Conservation (phyloP, 129 eudicot species). For the Dittrichia graveolens region DNA sequence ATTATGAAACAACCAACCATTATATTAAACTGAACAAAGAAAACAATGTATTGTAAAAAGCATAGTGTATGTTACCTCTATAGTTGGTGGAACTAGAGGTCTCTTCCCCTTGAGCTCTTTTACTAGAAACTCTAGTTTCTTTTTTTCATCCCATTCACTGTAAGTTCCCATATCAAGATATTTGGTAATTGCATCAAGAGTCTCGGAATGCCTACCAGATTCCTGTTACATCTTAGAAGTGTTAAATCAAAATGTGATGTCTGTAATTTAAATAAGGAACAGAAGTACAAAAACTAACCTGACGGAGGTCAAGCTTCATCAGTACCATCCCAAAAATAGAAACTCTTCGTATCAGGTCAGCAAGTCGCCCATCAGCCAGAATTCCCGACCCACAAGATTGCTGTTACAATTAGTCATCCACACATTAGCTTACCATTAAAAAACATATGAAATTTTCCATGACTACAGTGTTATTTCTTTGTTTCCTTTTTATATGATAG, state of each 20-base stretch:
- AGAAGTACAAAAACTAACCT: slow-evolving; percentile 48
- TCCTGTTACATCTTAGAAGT: slow-evolving; percentile 49
- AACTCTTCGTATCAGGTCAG: slow-evolving; percentile 91
- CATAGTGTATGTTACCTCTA: slow-evolving; percentile 51
- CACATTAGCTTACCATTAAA: slow-evolving; percentile 19
- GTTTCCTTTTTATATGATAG: neutral
- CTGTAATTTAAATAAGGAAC: slow-evolving; percentile 7
- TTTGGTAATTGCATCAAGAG: slow-evolving; percentile 86
- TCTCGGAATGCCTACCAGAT: slow-evolving; percentile 82
- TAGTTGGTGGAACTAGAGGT: slow-evolving; percentile 79
- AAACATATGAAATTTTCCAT: slow-evolving; percentile 6
- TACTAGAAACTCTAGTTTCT: slow-evolving; percentile 64
- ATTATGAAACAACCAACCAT: slow-evolving; percentile 9
- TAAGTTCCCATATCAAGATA: slow-evolving; percentile 88
- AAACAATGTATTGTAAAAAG: neutral
- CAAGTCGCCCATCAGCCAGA: slow-evolving; percentile 95
- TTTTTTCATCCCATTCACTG: slow-evolving; percentile 91
- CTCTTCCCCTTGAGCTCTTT: slow-evolving; percentile 94
- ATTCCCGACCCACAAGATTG: slow-evolving; percentile 85
- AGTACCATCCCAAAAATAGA: slow-evolving; percentile 89
- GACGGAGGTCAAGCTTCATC: slow-evolving; percentile 96
- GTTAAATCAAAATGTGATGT: slow-evolving; percentile 23
- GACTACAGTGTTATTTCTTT: neutral
- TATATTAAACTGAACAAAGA: neutral
- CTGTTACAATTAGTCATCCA: slow-evolving; percentile 44